Evolutionary conservation across 2,329 filamentous ascomycete genomes (phyloP).

Genomic region (Tolypocladium cylindrosporum): DNA sequence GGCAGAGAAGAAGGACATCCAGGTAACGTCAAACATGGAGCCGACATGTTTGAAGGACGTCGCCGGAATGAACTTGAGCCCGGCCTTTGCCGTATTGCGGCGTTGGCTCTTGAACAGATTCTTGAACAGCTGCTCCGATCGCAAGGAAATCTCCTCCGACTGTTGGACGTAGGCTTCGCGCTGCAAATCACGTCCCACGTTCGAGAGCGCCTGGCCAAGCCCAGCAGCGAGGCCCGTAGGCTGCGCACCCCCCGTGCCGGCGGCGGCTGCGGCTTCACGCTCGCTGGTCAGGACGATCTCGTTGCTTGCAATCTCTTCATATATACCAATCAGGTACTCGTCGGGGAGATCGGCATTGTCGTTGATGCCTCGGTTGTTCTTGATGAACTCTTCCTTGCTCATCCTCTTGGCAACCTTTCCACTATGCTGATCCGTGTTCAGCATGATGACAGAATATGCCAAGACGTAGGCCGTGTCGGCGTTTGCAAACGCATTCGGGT

Average conservation of each 20-base stretch:
- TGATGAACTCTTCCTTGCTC: slow-evolving; percentile 96
- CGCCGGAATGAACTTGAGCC: slow-evolving; percentile 76
- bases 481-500: slow-evolving; percentile 95
- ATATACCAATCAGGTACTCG: slow-evolving; percentile 83
- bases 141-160: slow-evolving; percentile 77
- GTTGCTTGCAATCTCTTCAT: slow-evolving; percentile 80
- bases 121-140: slow-evolving; percentile 79
- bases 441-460: slow-evolving; percentile 90
- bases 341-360: slow-evolving; percentile 88
- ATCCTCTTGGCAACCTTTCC: slow-evolving; percentile 74
- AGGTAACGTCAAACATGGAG: slow-evolving; percentile 97
- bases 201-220: slow-evolving; percentile 81
- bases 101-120: slow-evolving; percentile 84
- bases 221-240: slow-evolving; percentile 67
- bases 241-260: slow-evolving; percentile 51
- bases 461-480: slow-evolving; percentile 96
- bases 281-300: slow-evolving; percentile 95
- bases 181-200: slow-evolving; percentile 83
- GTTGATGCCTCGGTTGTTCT: slow-evolving; percentile 97
- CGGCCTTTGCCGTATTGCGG: slow-evolving; percentile 60
- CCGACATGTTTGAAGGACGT: slow-evolving; percentile 92
- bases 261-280: slow-evolving; percentile 75
- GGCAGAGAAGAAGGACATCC: slow-evolving; percentile 98
- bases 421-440: slow-evolving; percentile 95
- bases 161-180: slow-evolving; percentile 90